Percentiles rank a stretch among this genome's conserved stretches.
phyloP scores from a whole-genome alignment of 495 filamentous ascomycete species.

The Penicillium tannophilum region DNA sequence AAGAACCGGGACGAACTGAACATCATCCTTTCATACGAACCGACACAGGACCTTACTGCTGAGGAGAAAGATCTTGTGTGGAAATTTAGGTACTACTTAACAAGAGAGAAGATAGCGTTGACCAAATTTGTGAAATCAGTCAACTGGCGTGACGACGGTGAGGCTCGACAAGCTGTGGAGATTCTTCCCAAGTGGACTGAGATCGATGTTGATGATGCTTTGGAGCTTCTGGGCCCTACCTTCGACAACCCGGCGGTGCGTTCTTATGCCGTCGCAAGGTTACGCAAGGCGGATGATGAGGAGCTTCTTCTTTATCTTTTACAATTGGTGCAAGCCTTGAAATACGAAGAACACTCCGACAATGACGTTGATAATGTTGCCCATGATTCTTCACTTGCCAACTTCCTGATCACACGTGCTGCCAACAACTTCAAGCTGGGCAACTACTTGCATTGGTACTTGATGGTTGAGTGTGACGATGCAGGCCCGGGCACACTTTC shows the following conservation, averaged over 20 bases:
- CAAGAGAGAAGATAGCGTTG: slow-evolving; percentile 86
- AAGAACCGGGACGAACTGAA: slow-evolving; percentile 94
- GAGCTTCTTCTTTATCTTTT: slow-evolving; percentile 91
- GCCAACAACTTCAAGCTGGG: slow-evolving; percentile 84
- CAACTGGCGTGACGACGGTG: slow-evolving; percentile 84
- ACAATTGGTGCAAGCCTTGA: slow-evolving; percentile 93
- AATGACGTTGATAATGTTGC: slow-evolving; percentile 61
- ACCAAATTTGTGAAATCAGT: slow-evolving; percentile 99
- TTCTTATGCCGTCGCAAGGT: slow-evolving; percentile 88
- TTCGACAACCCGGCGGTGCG: slow-evolving; percentile 88
- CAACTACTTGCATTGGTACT: slow-evolving; percentile 96
- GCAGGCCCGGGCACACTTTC: slow-evolving; percentile 67
- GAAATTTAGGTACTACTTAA: slow-evolving; percentile 94
- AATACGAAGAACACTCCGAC: slow-evolving; percentile 79
- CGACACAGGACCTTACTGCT: slow-evolving; percentile 80
- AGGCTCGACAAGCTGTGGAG: slow-evolving; percentile 85
- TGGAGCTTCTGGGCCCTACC: slow-evolving; percentile 89
- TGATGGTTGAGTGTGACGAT: slow-evolving; percentile 96
- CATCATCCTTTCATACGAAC: slow-evolving; percentile 86
- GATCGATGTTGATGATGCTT: slow-evolving; percentile 94
- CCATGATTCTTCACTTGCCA: slow-evolving; percentile 84
- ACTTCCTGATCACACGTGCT: slow-evolving; percentile 85
- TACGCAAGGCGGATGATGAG: slow-evolving; percentile 90
- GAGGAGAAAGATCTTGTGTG: slow-evolving; percentile 96
- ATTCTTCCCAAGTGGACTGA: slow-evolving; percentile 94